phyloP scores from a whole-genome alignment of 306 rosid genomes.

The Adenanthera pavonina region DNA sequence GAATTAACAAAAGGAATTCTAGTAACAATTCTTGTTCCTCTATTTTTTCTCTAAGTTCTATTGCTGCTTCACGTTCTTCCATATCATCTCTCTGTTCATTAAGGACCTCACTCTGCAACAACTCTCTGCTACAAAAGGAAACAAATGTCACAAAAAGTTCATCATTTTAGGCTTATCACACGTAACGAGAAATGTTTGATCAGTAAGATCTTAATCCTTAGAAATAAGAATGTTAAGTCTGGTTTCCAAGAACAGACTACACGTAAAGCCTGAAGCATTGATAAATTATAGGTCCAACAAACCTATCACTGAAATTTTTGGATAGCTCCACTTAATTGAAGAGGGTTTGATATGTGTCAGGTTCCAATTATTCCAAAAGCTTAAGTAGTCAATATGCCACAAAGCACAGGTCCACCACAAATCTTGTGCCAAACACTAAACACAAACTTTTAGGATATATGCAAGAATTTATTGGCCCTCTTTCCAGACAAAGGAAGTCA shows the following conservation, averaged over 20 bases:
- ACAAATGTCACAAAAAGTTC: conserved; percentile 36
- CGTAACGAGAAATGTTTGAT: conserved; percentile 6
- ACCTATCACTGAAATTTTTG: neutral
- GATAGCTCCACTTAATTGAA: neutral
- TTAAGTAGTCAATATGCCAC: neutral
- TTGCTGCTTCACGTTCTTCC: conserved; percentile 85
- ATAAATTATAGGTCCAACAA: neutral
- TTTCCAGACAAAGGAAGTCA: neutral
- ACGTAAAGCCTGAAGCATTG: neutral
- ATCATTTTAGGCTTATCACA: conserved; percentile 18
- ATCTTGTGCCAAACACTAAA: neutral
- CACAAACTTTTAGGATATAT: neutral
- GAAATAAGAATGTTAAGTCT: conserved; percentile 27
- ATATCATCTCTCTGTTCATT: conserved; percentile 76
- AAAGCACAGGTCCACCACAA: neutral
- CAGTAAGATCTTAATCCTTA: conserved; percentile 10
- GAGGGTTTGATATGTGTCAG: neutral
- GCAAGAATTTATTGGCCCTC: conserved; percentile 5
- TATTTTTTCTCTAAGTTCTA: conserved; percentile 73
- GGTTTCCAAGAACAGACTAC: neutral
- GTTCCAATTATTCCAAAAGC: conserved; percentile 5
- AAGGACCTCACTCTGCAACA: conserved; percentile 79
- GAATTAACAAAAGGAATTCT: conserved; percentile 77
- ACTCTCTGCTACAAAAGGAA: conserved; percentile 69
- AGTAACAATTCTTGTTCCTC: conserved; percentile 86